Base-by-base conservation (phyloP, 2,329 filamentous ascomycete genomes). In the Xylariaceae sp. region DNA sequence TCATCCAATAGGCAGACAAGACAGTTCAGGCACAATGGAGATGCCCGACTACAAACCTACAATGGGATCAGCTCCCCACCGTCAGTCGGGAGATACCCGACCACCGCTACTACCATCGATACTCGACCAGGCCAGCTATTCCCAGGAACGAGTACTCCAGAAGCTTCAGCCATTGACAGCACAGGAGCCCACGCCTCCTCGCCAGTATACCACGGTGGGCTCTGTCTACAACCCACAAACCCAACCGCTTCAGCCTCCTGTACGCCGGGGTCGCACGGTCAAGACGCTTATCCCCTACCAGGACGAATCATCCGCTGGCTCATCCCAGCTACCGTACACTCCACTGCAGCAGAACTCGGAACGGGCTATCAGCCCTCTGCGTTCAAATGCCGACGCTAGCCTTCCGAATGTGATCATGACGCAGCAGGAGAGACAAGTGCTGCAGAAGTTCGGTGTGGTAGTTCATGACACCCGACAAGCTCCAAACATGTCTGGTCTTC, bases 301-400 rank as follows among this genome's bases (percentile, higher is more conserved):
- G 42, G 65, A 63, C 15, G 59, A 68, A 13, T 62, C 65, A 23
- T 63, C 65, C 23, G 66, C 67, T 9, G 44, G 62, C 62, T 48
- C 62, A 48, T 72, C 71, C 15, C 74, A 77, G 30, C 47, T 60
- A 45, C 74, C 78, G 57, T 83, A 82, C 62, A 77, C 76, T 2
- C 80, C 80, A 18, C 71, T 83, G 34, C 80, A 82, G 67, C 80
- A 83, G 63, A 82, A 82, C 64, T 77, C 77, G 65, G 79, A 83
- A 60, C 78, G 80, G 56, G 80, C 80, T 23, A 65, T 78, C 51
- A 81, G 75, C 56, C 80, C 79, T 23, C 45, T 42, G 54, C 51
- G 56, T 52, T 34, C 56, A 11, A 45, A 58, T 35, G 5, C 51
- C 34, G 17, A 48, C 11, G 9, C 48, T 2, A 30, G 58, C 11